These are phyloP conservation scores for Xylaria sp. DNA, from an alignment of 2,329 filamentous ascomycete species.

Conservation along the genomic window DNA sequence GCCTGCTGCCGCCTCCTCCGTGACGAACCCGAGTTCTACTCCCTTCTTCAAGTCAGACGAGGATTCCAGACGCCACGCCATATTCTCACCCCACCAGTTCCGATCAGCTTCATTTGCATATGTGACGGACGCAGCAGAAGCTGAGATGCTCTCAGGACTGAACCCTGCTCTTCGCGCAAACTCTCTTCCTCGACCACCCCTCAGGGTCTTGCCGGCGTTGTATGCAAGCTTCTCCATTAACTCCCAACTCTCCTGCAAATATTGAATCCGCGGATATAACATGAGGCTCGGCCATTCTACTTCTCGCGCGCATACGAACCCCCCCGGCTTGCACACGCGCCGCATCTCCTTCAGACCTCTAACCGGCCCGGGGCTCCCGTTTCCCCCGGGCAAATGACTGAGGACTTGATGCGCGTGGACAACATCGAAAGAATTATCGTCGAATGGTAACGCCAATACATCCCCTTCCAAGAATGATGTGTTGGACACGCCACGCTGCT, in stretches of 20 bases:
- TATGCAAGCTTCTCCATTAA: slow-evolving; percentile 10
- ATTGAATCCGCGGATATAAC: slow-evolving; percentile 18
- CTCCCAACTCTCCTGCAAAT: slow-evolving; percentile 1
- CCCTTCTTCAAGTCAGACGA: slow-evolving; percentile 5
- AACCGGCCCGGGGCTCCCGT: slow-evolving; percentile 18
- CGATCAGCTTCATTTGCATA: slow-evolving; percentile 9
- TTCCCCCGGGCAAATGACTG: slow-evolving; percentile 8
- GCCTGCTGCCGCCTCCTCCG: slow-evolving; percentile 10
- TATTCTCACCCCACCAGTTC: slow-evolving; percentile 19
- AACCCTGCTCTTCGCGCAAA: slow-evolving; percentile 28
- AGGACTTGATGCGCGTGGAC: slow-evolving; percentile 29
- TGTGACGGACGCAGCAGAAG: slow-evolving; percentile 15
- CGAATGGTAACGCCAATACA: slow-evolving; percentile 20
- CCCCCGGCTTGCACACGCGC: slow-evolving; percentile 28
- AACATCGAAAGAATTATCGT: slow-evolving; percentile 24
- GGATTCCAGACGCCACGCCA: slow-evolving; percentile 17
- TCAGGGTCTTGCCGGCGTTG: slow-evolving; percentile 10
- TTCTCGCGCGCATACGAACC: slow-evolving; percentile 27
- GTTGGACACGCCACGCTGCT: slow-evolving; percentile 15
- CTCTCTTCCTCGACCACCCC: slow-evolving; percentile 21
- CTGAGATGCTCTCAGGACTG: slow-evolving; percentile 6
- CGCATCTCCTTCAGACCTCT: slow-evolving; percentile 27
- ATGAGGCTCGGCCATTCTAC: slow-evolving; percentile 19
- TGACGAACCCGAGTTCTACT: slow-evolving; percentile 22
- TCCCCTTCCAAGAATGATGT: slow-evolving; percentile 16